Evolutionary conservation across 2,329 filamentous ascomycete species (phyloP).

Genomic region (Colletotrichum camelliae): DNA sequence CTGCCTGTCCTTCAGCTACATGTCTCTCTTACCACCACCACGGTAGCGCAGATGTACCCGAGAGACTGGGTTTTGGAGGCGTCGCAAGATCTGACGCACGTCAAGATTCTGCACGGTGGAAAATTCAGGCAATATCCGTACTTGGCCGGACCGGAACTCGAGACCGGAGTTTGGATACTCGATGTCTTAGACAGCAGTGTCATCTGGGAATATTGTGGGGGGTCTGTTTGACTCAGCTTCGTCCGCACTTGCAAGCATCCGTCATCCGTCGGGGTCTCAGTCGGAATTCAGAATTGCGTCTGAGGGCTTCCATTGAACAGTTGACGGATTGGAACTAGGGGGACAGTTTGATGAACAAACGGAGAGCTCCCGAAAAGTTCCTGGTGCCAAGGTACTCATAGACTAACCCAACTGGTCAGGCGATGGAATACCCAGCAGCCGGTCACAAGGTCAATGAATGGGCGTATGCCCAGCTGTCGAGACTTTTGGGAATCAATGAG

Average conservation of each 20-base stretch:
- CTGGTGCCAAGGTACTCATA: background rate
- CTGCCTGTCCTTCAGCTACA: background rate
- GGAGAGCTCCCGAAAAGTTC: background rate
- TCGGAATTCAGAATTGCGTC: background rate
- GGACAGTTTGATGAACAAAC: background rate
- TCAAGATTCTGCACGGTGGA: background rate
- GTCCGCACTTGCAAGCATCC: conserved; percentile 10
- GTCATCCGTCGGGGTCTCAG: background rate
- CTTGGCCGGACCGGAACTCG: background rate
- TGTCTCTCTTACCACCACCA: background rate
- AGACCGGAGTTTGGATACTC: background rate
- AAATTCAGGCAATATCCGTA: background rate
- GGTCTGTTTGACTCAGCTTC: background rate
- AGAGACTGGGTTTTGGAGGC: background rate
- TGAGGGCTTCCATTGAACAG: background rate
- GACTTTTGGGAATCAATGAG: background rate
- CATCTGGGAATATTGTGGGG: background rate
- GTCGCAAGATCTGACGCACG: background rate
- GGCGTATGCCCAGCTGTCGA: background rate
- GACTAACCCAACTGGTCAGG: background rate
- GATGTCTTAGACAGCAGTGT: conserved; percentile 6
- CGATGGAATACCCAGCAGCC: background rate
- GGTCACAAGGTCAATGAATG: background rate
- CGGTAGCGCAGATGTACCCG: background rate
- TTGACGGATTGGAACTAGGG: background rate